phyloP scores from a whole-genome alignment of 176 grass and related monocot species.

The Luzula sylvatica region DNA sequence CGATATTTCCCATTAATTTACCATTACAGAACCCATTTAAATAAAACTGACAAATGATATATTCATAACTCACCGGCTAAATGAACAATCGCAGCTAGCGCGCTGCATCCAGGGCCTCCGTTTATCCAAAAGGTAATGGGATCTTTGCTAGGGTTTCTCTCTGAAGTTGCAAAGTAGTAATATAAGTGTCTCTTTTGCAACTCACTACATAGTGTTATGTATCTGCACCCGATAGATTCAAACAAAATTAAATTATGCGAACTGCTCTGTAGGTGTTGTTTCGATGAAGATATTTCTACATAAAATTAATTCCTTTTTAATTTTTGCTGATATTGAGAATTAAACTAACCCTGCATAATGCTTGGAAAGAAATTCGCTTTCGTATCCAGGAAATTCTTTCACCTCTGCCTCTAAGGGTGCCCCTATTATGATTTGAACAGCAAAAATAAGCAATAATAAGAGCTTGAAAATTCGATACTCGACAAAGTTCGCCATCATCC shows the following conservation, averaged over 20 bases:
- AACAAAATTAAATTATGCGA: slow-evolving; percentile 1
- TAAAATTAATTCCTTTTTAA: not conserved
- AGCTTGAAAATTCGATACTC: no score
- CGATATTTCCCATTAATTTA: not conserved
- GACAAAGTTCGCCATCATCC: no score
- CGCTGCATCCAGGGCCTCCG: slow-evolving; percentile 53
- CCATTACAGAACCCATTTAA: not conserved
- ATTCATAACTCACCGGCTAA: slow-evolving; percentile 24
- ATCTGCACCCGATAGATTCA: slow-evolving; percentile 21
- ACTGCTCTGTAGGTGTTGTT: no score
- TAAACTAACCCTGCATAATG: slow-evolving; percentile 45
- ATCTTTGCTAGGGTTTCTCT: slow-evolving; percentile 47
- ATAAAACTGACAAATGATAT: not conserved
- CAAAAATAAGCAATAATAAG: no score
- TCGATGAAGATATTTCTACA: not conserved
- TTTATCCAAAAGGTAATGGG: slow-evolving; percentile 47
- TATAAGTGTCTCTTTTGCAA: slow-evolving; percentile 31
- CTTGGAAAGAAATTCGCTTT: slow-evolving; percentile 41
- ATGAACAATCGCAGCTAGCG: slow-evolving; percentile 31
- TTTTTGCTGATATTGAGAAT: not conserved
- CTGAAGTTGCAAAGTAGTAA: slow-evolving; percentile 50
- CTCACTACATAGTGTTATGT: slow-evolving; percentile 33
- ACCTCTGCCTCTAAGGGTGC: slow-evolving; percentile 27
- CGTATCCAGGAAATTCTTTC: slow-evolving; percentile 41
- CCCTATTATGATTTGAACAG: not conserved